Conservation (phyloP, 129 eudicot species). For the Glebionis coronaria region DNA sequence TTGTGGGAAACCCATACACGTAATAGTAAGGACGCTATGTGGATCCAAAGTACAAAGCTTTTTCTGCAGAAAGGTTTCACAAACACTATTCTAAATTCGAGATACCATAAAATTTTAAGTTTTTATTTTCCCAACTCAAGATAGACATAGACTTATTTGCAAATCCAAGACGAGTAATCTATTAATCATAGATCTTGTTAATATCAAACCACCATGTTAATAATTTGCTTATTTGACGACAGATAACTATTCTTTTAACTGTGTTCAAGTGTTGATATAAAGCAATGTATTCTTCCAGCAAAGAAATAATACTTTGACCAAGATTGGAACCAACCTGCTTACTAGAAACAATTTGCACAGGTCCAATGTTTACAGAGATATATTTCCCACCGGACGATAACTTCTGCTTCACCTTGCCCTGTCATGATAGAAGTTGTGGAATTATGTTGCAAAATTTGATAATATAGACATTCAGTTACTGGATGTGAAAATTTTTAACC, state of each 20-base stretch:
- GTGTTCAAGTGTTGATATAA: too few species aligned
- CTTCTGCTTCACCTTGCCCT: slow-evolving; percentile 93
- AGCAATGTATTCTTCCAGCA: neutral
- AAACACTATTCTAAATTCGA: too few species aligned
- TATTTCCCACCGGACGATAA: slow-evolving; percentile 93
- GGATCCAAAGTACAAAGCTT: too few species aligned
- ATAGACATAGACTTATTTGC: too few species aligned
- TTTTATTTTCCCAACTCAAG: too few species aligned
- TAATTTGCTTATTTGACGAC: too few species aligned
- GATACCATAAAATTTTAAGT: too few species aligned
- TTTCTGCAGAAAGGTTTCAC: too few species aligned
- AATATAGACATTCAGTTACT: neutral
- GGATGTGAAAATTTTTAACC: neutral
- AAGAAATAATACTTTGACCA: neutral
- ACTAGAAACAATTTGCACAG: slow-evolving; percentile 82
- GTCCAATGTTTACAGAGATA: slow-evolving; percentile 93
- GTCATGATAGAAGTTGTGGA: neutral
- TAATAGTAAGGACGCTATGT: neutral
- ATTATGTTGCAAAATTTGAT: neutral
- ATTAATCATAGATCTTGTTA: too few species aligned
- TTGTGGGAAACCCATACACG: neutral
- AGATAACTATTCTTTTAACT: too few species aligned
- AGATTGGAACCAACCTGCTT: slow-evolving; percentile 64
- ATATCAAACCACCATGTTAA: too few species aligned
- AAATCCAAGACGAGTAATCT: too few species aligned